Conservation (phyloP, 2,329 filamentous ascomycete genomes). For the Diaporthe citriasiana region DNA sequence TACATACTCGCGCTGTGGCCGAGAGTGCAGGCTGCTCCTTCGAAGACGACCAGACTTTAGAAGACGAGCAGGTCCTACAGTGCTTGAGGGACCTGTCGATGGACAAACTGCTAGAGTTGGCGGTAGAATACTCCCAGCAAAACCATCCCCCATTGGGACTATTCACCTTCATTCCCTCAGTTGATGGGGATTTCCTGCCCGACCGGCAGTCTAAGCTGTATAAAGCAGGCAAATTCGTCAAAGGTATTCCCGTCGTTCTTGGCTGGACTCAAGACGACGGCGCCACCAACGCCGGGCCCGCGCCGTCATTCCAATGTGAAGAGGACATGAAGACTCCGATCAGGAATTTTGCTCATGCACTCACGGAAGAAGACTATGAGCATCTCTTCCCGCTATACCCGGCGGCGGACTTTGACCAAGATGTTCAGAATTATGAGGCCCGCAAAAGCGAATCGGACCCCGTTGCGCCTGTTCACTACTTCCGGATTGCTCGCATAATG, state of each 20-base stretch:
- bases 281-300: conserved; percentile 46
- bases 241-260: conserved; percentile 47
- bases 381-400: conserved; percentile 48
- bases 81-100: conserved; percentile 47
- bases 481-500: conserved; percentile 45
- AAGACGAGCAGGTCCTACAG: conserved; percentile 42
- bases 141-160: conserved; percentile 49
- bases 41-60: neutral
- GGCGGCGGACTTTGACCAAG: conserved; percentile 45
- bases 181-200: conserved; percentile 49
- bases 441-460: conserved; percentile 45
- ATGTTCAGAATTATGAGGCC: conserved; percentile 44
- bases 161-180: conserved; percentile 50
- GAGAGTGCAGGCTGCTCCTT: conserved; percentile 42
- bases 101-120: conserved; percentile 45
- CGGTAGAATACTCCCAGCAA: conserved; percentile 47
- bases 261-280: conserved; percentile 50
- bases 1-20: conserved; percentile 48
- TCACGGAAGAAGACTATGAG: conserved; percentile 47
- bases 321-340: conserved; percentile 47
- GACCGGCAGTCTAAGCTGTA: conserved; percentile 45
- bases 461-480: conserved; percentile 44
- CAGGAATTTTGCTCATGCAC: conserved; percentile 43
- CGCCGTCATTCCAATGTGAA: conserved; percentile 44
- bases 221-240: conserved; percentile 42